Base-by-base conservation (phyloP, 805 yeast genomes). In the Ogataea trehaloabstinens region DNA sequence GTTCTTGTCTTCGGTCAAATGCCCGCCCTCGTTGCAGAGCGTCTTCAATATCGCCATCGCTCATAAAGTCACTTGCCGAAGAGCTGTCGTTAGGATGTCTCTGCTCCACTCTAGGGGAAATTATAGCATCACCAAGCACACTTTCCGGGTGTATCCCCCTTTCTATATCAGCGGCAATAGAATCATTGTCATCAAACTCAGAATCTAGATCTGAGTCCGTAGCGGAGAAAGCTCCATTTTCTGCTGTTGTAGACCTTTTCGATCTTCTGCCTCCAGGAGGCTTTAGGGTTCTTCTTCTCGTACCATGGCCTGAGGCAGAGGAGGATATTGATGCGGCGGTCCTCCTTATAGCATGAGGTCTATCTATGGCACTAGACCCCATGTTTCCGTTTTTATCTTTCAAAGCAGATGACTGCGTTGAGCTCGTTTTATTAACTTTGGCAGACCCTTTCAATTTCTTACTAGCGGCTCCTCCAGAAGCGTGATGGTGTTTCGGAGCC, bases 401-500 rank as follows among this genome's bases (percentile, higher is more conserved):
- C 5, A 34, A 24, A 3, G 49, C 24, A 16, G 45, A 12, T 11
- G 36, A 24, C 4, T 49, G 35, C 16, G 42, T 33, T 6, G 45
- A 22, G 21, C 36, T 41, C 11, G 47, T 30, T 19, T 38, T 37
- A 8, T 46, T 42, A 17, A 58, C 55, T 28, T 42, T 30, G 10
- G 22, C 33, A 6, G 37, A 34, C 11, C 47, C 40, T 12, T 50
- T 48, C 17, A 47, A 49, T 43, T 49, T 40, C 32, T 61, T 55
- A 31, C 69, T 6, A 12, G 18, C 55, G 29, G 67, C 66, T 31
- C 66, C 65, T 32, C 74, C 64, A 2, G 85, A 70, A 5, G 84
- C 79, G 53, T 83, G 81, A 36, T 79, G 83, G 50, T 80, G 83
- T 49, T 80, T 76, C 32, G 84, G 82, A 20, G 80, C 80, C 6